phyloP scores from a whole-genome alignment of 2,329 filamentous ascomycete species.

The Chrysoporthe puriensis region DNA sequence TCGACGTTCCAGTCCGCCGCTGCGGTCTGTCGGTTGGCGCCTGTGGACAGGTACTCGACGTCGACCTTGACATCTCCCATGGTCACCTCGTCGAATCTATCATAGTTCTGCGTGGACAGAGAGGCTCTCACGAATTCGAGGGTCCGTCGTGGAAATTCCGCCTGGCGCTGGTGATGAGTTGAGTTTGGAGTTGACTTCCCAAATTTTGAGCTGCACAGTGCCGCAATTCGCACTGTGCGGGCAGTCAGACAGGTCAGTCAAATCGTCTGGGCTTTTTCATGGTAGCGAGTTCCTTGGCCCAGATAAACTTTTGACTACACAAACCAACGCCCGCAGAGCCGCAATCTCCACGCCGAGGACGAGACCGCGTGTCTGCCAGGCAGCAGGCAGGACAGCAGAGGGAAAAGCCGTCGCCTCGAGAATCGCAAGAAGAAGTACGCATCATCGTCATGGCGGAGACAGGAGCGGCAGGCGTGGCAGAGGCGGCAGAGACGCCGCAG shows the following conservation, averaged over 20 bases:
- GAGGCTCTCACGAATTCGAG: no score
- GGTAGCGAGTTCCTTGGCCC: background rate
- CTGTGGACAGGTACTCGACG: constrained; percentile 68
- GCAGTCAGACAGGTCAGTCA: background rate
- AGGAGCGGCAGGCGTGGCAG: background rate
- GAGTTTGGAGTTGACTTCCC: constrained; percentile 5
- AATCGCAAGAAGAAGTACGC: background rate
- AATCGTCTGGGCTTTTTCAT: background rate
- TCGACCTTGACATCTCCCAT: constrained; percentile 35
- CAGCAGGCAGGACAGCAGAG: background rate
- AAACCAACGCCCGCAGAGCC: constrained; percentile 26
- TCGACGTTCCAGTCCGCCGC: constrained; percentile 84
- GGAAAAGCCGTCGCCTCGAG: background rate
- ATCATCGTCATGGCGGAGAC: constrained; percentile 7
- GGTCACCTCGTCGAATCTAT: background rate
- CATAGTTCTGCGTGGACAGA: background rate
- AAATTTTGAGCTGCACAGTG: constrained; percentile 25
- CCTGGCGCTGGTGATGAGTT: constrained; percentile 4
- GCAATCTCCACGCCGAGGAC: background rate
- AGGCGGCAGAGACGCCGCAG: constrained; percentile 31
- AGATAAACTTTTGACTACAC: constrained; percentile 18
- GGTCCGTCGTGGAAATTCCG: background rate
- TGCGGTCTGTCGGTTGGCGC: constrained; percentile 87
- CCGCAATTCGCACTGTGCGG: constrained; percentile 22
- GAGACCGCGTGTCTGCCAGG: background rate